Evolutionary conservation across 345 rosid genomes (phyloP), one percentile per base, ranked within the genome.

Genomic region (Sonneratia caseolaris): DNA sequence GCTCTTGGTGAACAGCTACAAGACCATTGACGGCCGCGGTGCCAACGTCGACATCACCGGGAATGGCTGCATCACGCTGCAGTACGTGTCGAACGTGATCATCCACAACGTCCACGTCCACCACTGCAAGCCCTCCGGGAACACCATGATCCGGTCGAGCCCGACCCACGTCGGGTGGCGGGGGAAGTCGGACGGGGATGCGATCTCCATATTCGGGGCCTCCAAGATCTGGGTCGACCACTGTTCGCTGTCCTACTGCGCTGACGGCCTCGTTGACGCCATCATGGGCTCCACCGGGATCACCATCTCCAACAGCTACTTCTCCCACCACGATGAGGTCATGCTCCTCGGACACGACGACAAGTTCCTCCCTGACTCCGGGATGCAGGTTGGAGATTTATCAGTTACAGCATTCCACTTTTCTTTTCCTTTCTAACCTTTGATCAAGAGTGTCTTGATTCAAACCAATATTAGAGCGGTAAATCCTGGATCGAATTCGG

Each of bases 171-270:
- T 84, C 0, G 98, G 97, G 1, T 79, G 37, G 40, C 70, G 98
- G 43, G 96, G 98, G 3, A 47, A 48, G 61, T 96, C 99, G 0
- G 99, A 96, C 69, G 99, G 99, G 0, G 99, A 96, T 36, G 98
- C 92, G 24, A 91, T 96, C 69, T 91, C 97, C 45, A 80, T 92
- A 0, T 88, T 84, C 1, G 87, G 87, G 36, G 78, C 99, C 0
- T 87, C 86, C 75, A 88, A 91, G 43, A 79, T 96, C 35, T 96
- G 99, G 99, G 74, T 96, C n/a, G 99, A 96, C 75, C 99, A 92
- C 62, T 92, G 98, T 72, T 81, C 98, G 3, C 76, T 96, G 21
- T 79, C 93, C 2, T 82, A 78, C 55, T 96, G 99, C 65, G 48
- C 86, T 0, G 99, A 96, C 70, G 99, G 99, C 3, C 71, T 96